Evolutionary conservation across 345 rosid genomes (phyloP).

Genomic region (Sisymbrium altissimum): DNA sequence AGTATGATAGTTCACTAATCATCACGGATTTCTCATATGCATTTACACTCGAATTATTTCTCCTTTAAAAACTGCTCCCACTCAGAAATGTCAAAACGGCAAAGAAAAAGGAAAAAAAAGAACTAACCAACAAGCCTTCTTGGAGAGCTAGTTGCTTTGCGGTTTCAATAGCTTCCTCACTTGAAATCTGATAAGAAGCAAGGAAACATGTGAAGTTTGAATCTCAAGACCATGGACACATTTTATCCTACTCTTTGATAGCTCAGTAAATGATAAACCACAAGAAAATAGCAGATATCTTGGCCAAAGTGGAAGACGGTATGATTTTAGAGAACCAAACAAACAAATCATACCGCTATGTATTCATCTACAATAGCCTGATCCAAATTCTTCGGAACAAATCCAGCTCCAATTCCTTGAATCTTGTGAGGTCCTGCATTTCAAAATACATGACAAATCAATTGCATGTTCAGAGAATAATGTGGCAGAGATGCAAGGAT

Average conservation of each 20-base stretch:
- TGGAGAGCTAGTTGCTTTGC: slow-evolving; percentile 93
- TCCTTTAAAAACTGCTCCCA: neutral
- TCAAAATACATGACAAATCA: neutral
- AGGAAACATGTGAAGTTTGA: neutral
- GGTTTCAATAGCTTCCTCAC: slow-evolving; percentile 92
- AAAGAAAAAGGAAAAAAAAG: neutral
- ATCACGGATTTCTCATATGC: neutral
- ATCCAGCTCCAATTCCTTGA: slow-evolving; percentile 99
- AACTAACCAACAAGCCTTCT: slow-evolving; percentile 94
- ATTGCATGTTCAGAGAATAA: neutral
- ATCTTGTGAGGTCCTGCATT: slow-evolving; percentile 96
- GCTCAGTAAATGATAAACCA: neutral
- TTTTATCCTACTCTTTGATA: neutral
- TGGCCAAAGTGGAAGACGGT: slow-evolving; percentile 1
- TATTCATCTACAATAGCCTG: slow-evolving; percentile 75
- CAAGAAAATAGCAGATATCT: neutral
- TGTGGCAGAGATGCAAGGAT: neutral
- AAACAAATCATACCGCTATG: slow-evolving; percentile 49
- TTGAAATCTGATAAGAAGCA: slow-evolving; percentile 58
- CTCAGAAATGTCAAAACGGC: neutral
- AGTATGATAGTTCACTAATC: neutral
- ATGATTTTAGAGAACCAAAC: neutral
- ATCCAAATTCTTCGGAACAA: slow-evolving; percentile 85
- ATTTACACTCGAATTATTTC: neutral
- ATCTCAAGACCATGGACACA: neutral